These are phyloP conservation scores for Boletus bicolor DNA, from an alignment of 768 basidiomycete species.

Conservation along the genomic window DNA sequence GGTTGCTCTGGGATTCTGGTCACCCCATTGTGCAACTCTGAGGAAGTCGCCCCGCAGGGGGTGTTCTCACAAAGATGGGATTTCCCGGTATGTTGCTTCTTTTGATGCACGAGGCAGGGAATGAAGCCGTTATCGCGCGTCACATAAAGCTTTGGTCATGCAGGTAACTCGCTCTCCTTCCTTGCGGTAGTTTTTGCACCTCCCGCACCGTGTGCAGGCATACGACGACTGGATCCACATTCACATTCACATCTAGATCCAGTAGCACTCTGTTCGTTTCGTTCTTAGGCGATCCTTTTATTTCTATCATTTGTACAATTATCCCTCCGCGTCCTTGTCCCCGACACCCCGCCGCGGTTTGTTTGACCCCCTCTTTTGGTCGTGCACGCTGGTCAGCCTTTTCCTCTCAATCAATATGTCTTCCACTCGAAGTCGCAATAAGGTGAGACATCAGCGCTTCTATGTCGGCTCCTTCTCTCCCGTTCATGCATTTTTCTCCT, in stretches of 20 bases:
- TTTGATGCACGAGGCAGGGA: slow-evolving; percentile 24
- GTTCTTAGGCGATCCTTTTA: neutral
- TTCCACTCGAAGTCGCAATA: slow-evolving; percentile 17
- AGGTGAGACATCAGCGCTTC: slow-evolving; percentile 13
- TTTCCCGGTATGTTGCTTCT: slow-evolving; percentile 25
- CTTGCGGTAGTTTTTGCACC: slow-evolving; percentile 8
- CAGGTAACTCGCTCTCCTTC: slow-evolving; percentile 2
- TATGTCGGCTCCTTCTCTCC: neutral
- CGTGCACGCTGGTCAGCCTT: neutral
- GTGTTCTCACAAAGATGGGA: slow-evolving; percentile 21
- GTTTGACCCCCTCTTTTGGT: neutral
- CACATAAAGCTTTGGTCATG: slow-evolving; percentile 24
- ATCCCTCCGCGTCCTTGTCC: neutral
- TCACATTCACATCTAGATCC: neutral
- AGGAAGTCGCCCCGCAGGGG: neutral
- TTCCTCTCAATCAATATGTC: slow-evolving; percentile 8
- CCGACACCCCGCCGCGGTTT: neutral
- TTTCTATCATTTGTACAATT: neutral
- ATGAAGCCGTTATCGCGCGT: slow-evolving; percentile 7
- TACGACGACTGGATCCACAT: slow-evolving; percentile 19
- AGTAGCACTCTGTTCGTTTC: neutral
- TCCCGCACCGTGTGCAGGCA: slow-evolving; percentile 22
- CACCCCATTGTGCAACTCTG: slow-evolving; percentile 1
- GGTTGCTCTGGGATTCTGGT: neutral
- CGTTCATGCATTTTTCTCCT: neutral